Conservation (phyloP, 2,329 filamentous ascomycete species). For the Cercospora janseana region DNA sequence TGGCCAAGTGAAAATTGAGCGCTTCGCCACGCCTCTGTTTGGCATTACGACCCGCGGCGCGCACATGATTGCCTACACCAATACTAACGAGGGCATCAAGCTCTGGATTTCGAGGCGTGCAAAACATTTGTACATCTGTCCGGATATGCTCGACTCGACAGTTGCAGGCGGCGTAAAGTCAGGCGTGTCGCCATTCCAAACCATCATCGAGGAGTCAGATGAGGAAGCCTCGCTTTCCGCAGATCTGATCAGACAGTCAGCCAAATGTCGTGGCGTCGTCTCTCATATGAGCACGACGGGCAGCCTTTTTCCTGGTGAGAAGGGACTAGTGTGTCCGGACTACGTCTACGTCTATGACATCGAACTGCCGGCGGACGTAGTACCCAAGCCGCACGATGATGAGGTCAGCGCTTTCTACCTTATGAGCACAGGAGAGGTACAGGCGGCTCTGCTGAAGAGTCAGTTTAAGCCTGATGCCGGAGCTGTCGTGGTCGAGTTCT, state of each 20-base stretch:
- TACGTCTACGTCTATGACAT: constrained; percentile 88
- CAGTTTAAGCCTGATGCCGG: constrained; percentile 92
- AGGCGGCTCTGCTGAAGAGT: constrained; percentile 63
- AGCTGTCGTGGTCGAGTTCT: constrained; percentile 81
- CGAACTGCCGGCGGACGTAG: constrained; percentile 65
- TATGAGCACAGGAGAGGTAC: constrained; percentile 70
- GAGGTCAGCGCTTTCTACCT: constrained; percentile 83
- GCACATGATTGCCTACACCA: constrained; percentile 70
- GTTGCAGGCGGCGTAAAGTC: constrained; percentile 82
- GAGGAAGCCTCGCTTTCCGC: constrained; percentile 83
- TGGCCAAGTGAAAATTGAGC: constrained; percentile 69
- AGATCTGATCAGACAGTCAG: constrained; percentile 60
- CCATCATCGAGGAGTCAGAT: constrained; percentile 76
- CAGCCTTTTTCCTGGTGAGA: constrained; percentile 71
- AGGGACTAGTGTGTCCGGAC: constrained; percentile 79
- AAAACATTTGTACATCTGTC: constrained; percentile 76
- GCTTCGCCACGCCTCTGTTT: constrained; percentile 68
- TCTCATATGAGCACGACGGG: constrained; percentile 82
- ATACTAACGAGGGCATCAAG: constrained; percentile 55
- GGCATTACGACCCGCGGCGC: constrained; percentile 76
- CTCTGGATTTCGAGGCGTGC: constrained; percentile 82
- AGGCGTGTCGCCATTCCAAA: constrained; percentile 76
- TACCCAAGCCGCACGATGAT: constrained; percentile 75
- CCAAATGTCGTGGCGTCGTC: constrained; percentile 63
- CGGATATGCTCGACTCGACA: constrained; percentile 85